Evolutionary conservation across 768 basidiomycete genomes (phyloP).

Genomic region (Trametes gibbosa): DNA sequence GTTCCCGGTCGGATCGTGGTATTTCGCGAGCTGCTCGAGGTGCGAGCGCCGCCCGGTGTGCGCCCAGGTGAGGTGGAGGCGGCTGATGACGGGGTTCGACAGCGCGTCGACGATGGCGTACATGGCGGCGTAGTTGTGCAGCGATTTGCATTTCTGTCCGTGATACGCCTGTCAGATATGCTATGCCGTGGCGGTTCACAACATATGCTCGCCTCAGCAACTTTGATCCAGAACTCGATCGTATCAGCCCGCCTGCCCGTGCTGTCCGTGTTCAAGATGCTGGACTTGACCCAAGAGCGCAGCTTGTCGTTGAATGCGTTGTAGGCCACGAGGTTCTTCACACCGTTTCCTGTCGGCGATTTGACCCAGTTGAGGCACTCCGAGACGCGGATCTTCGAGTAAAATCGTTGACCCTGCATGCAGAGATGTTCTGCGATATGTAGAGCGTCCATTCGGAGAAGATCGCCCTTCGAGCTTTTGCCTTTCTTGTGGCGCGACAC

Average conservation of each 20-base stretch:
- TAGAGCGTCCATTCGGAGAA: conserved; percentile 62
- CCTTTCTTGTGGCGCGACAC: conserved; percentile 36
- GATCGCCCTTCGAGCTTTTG: conserved; percentile 54
- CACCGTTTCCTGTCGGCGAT: conserved; percentile 33
- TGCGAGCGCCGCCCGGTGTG: conserved; percentile 51
- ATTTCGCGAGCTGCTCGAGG: conserved; percentile 50
- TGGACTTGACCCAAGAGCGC: conserved; percentile 64
- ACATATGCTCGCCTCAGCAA: conserved; percentile 62
- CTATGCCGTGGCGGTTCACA: not conserved
- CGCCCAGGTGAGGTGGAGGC: conserved; percentile 65
- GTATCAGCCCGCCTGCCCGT: conserved; percentile 54
- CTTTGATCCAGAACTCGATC: conserved; percentile 73
- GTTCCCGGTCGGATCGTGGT: conserved; percentile 58
- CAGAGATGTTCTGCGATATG: conserved; percentile 81
- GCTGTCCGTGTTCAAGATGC: conserved; percentile 51
- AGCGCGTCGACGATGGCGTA: conserved; percentile 64
- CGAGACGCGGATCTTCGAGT: conserved; percentile 63
- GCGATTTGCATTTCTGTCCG: conserved; percentile 57
- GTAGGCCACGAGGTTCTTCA: conserved; percentile 50
- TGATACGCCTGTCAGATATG: conserved; percentile 14
- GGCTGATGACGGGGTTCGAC: conserved; percentile 54
- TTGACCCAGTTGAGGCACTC: conserved; percentile 72
- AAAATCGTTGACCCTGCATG: conserved; percentile 68
- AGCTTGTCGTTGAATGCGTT: conserved; percentile 61
- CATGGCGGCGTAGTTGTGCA: conserved; percentile 69